phyloP scores from a whole-genome alignment of 1,139 yeast species.

The Wickerhamomyces sp. region DNA sequence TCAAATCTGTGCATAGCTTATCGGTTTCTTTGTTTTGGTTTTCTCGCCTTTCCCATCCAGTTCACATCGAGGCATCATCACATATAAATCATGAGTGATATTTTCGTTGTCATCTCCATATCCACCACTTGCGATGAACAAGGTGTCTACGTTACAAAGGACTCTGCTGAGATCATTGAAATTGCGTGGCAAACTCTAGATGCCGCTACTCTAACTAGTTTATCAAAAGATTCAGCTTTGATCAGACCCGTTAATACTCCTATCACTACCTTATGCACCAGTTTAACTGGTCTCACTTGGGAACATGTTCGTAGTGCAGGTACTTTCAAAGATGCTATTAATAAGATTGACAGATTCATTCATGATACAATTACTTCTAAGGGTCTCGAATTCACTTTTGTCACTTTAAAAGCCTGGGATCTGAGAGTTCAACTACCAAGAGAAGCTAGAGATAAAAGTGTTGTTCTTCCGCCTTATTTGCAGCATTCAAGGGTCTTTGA shows the following conservation, averaged over 20 bases:
- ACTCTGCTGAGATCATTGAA: constrained; percentile 62
- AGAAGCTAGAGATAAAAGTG: constrained; percentile 75
- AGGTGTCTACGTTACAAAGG: constrained; percentile 53
- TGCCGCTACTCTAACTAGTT: constrained; percentile 33
- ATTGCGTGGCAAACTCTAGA: constrained; percentile 52
- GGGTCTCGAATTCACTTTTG: constrained; percentile 57
- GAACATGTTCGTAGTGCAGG: constrained; percentile 53
- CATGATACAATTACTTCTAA: constrained; percentile 39
- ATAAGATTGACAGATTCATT: constrained; percentile 45
- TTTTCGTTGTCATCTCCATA: constrained; percentile 58
- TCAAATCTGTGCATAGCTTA: too few species aligned
- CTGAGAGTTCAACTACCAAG: constrained; percentile 73
- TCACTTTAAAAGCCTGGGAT: constrained; percentile 64
- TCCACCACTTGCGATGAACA: constrained; percentile 70
- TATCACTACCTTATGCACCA: constrained; percentile 58
- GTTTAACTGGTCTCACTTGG: constrained; percentile 53
- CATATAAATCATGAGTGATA: constrained; percentile 43
- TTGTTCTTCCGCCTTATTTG: constrained; percentile 67
- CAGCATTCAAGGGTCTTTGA: constrained; percentile 79
- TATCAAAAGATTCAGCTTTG: constrained; percentile 40
- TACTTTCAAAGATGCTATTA: constrained; percentile 58
- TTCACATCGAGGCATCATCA: background rate
- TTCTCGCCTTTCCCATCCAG: background rate
- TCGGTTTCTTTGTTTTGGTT: background rate
- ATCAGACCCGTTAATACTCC: constrained; percentile 68